Conservation (phyloP, 179 eudicot species). For the Gypsophila paniculata region DNA sequence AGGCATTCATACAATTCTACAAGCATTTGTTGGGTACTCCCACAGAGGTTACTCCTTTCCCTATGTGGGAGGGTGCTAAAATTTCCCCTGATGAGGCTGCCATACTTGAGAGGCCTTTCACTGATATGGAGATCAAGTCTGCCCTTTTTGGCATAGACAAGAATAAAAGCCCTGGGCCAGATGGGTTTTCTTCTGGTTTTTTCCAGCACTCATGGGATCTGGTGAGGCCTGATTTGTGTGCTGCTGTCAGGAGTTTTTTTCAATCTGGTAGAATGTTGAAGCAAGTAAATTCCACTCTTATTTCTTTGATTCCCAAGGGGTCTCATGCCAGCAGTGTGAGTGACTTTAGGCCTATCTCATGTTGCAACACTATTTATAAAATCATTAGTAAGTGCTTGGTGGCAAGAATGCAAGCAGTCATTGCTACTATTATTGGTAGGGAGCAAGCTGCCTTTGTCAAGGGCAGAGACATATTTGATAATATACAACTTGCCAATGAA, state of each 20-base stretch:
- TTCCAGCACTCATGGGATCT: background rate
- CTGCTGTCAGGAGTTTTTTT: background rate
- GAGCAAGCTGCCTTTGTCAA: background rate
- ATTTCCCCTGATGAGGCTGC: no score
- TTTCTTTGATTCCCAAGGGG: background rate
- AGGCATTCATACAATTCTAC: no score
- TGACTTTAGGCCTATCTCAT: background rate
- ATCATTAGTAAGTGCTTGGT: background rate
- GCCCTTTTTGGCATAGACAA: background rate
- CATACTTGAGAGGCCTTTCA: no score
- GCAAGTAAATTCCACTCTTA: background rate
- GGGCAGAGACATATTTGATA: background rate
- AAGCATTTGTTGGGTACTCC: no score
- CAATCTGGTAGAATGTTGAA: background rate
- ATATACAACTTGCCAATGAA: background rate
- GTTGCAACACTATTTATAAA: background rate
- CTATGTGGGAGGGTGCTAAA: no score
- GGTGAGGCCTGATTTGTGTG: background rate
- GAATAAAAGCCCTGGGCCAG: no score
- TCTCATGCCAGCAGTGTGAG: background rate
- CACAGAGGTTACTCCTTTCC: no score
- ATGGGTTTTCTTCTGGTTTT: background rate
- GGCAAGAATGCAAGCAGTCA: background rate
- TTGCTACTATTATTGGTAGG: background rate
- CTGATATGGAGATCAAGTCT: background rate